Percentiles rank a stretch among this genome's conserved stretches.
phyloP scores from a whole-genome alignment of 495 filamentous ascomycete genomes.

The Aspergillus diversus region DNA sequence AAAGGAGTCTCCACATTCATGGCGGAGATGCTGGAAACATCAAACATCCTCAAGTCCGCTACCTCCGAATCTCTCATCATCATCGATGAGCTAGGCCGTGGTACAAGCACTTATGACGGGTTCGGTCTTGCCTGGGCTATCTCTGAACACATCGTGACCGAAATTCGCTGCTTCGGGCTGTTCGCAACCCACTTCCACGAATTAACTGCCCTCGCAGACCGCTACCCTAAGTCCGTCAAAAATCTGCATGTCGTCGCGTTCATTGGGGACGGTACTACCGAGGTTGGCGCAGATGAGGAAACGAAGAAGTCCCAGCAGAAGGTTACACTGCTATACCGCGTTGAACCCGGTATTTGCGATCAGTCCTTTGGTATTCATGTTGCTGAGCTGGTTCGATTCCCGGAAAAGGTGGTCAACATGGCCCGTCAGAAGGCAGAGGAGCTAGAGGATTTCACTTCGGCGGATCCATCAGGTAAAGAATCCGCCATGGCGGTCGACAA shows the following conservation, averaged over 20 bases:
- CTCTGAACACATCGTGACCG: constrained; percentile 93
- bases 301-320: constrained; percentile 67
- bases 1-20: constrained; percentile 99
- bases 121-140: constrained; percentile 99
- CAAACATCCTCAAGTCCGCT: constrained; percentile 96
- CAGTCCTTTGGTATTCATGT: constrained; percentile 99
- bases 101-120: constrained; percentile 97
- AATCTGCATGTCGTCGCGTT: constrained; percentile 97
- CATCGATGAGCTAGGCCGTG: constrained; percentile 97
- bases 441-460: constrained; percentile 84
- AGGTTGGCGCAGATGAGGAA: constrained; percentile 35
- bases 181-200: constrained; percentile 99
- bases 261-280: constrained; percentile 64
- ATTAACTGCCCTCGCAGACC: constrained; percentile 84
- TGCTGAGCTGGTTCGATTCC: constrained; percentile 96
- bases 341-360: constrained; percentile 92
- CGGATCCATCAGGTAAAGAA: constrained; percentile 62
- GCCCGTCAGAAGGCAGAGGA: constrained; percentile 97
- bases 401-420: constrained; percentile 97
- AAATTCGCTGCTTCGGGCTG: constrained; percentile 89
- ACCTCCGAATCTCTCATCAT: constrained; percentile 95
- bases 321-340: constrained; percentile 95
- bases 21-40: constrained; percentile 99
- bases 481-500: constrained; percentile 47
- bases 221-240: constrained; percentile 76